Evolutionary conservation across 306 rosid genomes (phyloP).

Genomic region (Cucurbita maxima): DNA sequence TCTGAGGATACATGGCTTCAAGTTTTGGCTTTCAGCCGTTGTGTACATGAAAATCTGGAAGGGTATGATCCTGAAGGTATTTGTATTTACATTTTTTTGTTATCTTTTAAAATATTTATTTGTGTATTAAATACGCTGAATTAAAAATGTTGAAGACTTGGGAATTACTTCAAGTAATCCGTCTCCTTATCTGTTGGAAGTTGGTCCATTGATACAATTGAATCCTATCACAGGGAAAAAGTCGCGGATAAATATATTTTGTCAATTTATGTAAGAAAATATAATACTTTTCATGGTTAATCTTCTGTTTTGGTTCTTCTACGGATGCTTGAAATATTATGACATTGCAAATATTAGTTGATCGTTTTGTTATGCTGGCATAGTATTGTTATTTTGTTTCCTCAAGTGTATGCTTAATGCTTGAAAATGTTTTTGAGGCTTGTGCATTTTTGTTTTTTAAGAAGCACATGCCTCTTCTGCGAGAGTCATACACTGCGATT

Average conservation of each 20-base stretch:
- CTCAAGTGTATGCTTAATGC: background rate
- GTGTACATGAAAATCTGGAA: slow-evolving; percentile 73
- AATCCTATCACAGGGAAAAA: background rate
- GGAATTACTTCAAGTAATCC: background rate
- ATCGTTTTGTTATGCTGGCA: background rate
- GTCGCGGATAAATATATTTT: background rate
- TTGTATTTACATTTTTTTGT: background rate
- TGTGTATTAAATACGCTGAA: background rate
- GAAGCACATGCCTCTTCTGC: background rate
- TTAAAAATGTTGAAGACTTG: background rate
- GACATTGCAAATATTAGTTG: background rate
- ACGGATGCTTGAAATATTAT: background rate
- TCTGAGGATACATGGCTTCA: slow-evolving; percentile 97
- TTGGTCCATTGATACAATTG: background rate
- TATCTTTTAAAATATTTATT: background rate
- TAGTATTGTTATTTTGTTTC: background rate
- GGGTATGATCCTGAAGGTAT: slow-evolving; percentile 97
- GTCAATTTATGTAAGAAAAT: background rate
- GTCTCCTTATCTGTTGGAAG: background rate
- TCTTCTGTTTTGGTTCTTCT: background rate
- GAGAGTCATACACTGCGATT: background rate
- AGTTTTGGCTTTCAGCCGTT: slow-evolving; percentile 85
- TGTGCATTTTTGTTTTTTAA: background rate
- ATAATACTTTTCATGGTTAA: background rate
- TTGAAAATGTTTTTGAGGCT: background rate